Percentiles rank a stretch among this genome's conserved stretches.
Evolutionary conservation across 495 filamentous ascomycete species (phyloP).

Genomic region (Xylaria venustula): DNA sequence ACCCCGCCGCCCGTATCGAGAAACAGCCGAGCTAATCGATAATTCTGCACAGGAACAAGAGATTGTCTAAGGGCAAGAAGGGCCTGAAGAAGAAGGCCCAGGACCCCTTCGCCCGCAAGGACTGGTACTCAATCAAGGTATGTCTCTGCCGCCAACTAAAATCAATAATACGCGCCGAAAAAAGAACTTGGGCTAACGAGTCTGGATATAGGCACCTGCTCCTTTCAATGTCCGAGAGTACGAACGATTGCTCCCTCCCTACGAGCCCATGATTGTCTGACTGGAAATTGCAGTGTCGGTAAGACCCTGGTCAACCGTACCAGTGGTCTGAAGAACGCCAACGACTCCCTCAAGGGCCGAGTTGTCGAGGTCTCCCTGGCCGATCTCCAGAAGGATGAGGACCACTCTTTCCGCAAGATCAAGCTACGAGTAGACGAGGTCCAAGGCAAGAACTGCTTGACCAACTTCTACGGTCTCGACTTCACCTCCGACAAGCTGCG

Average conservation of each 20-base stretch:
- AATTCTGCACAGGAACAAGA: conserved; percentile 87
- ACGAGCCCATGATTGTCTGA: conserved; percentile 29
- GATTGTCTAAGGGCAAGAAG: conserved; percentile 99
- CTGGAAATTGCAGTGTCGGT: conserved; percentile 68
- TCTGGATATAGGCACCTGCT: conserved; percentile 70
- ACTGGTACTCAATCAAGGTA: conserved; percentile 98
- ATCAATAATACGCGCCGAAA: not conserved
- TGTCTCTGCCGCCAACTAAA: conserved; percentile 20
- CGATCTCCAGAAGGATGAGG: conserved; percentile 98
- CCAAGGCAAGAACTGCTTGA: conserved; percentile 99
- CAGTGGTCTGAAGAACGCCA: conserved; percentile 99
- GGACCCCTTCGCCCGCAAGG: conserved; percentile 97
- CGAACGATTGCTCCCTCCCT: conserved; percentile 36
- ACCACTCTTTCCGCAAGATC: conserved; percentile 98
- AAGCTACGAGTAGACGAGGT: conserved; percentile 98
- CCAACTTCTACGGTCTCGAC: conserved; percentile 99
- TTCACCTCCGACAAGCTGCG: conserved; percentile 99
- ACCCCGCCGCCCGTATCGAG: conserved; percentile 19
- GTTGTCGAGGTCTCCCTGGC: conserved; percentile 99
- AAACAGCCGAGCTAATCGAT: conserved; percentile 45
- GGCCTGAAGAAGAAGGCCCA: conserved; percentile 98
- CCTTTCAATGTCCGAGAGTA: conserved; percentile 97
- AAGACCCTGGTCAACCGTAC: conserved; percentile 99
- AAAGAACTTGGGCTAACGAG: not conserved
- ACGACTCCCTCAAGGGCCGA: conserved; percentile 96